Percentiles rank a stretch among this genome's conserved stretches.
Evolutionary conservation across 495 filamentous ascomycete genomes (phyloP).

Genomic region (Daldinia loculata): DNA sequence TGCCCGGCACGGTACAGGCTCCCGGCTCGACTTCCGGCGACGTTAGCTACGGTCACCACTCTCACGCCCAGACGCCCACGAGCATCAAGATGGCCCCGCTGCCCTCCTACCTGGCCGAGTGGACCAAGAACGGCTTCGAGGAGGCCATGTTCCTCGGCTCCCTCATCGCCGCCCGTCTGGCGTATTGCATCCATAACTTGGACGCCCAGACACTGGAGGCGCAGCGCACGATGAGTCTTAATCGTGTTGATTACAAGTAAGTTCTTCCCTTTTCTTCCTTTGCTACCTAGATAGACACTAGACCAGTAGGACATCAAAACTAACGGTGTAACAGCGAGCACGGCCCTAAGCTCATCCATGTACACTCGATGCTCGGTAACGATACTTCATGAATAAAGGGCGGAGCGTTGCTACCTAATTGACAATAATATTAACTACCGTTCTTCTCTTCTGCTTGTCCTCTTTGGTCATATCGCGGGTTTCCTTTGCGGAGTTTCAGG

Average conservation of each 20-base stretch:
- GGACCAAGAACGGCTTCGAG: constrained; percentile 84
- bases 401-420: background rate
- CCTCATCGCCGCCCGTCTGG: constrained; percentile 77
- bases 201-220: constrained; percentile 52
- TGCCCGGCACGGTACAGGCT: constrained; percentile 55
- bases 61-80: constrained; percentile 88
- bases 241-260: constrained; percentile 60
- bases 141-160: constrained; percentile 84
- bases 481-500: constrained; percentile 19
- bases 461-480: background rate
- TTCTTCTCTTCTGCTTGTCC: background rate
- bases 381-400: background rate
- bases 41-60: constrained; percentile 61
- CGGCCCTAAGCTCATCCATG: constrained; percentile 54
- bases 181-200: constrained; percentile 66
- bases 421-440: background rate
- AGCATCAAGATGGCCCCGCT: constrained; percentile 79
- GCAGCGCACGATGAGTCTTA: constrained; percentile 56
- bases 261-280: constrained; percentile 23
- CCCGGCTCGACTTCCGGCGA: constrained; percentile 53
- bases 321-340: constrained; percentile 48
- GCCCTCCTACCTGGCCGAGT: constrained; percentile 92
- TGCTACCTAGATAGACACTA: background rate
- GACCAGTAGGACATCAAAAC: background rate
- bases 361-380: constrained; percentile 52